Evolutionary conservation across 306 rosid genomes (phyloP), one percentile per base, ranked within the genome.

Genomic region (Malus asiatica): DNA sequence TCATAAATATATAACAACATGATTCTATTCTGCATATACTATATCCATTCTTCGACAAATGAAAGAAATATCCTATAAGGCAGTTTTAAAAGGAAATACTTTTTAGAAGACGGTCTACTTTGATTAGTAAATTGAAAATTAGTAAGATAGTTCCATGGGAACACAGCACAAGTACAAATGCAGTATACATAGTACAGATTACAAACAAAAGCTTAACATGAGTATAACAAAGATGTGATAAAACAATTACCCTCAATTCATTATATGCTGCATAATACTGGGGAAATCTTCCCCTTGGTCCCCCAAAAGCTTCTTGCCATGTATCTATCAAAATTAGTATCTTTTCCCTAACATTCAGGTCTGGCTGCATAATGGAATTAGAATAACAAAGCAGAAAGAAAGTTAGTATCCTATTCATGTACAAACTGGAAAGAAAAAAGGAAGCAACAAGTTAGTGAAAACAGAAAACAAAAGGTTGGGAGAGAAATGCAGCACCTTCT

Each of bases 261-360:
- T 83, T 95, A 75, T 88, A 95, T 18, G 98, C 99, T 20, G 97
- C 90, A 83, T 88, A 44, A 83, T 87, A 95, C 80, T 90, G 99
- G 35, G 99, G 98, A 87, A 77, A 95, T 76, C 81, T 85, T 79
- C 97, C 97, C 65, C 81, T 79, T 55, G 87, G 84, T 18, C 97
- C 97, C 63, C 93, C 98, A 77, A 92, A 89, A 73, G 99, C 99
- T 82, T 89, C 97, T 95, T 95, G 99, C 99, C 99, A 95, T 25
- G 96, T 79, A 81, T 92, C 93, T 73, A 95, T 90, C 62, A 95
- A 84, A 82, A 75, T 82, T 74, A 95, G 84, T 77, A 95, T 95
- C 87, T 95, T 95, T 82, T 95, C 98, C 84, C 91, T 92, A 80
- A 95, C 98, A 83, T 73, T 84, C 80, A 95, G 87, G 84, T 88